Base-by-base conservation (phyloP, 805 yeast species). In the Hanseniaspora opuntiae region DNA sequence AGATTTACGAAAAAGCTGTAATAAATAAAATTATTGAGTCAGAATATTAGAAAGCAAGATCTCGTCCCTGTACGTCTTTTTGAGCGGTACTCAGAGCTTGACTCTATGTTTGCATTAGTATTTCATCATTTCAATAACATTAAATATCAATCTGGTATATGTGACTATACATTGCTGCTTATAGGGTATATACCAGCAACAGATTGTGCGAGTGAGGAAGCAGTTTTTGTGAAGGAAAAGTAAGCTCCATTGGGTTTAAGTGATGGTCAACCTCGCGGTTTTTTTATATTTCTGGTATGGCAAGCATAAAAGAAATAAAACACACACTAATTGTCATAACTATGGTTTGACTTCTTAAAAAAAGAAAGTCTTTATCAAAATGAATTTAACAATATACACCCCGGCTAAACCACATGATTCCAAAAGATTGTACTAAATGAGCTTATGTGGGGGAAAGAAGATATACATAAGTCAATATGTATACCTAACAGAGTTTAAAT, bases 231-330 rank as follows among this genome's bases (percentile, higher is more conserved):
- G 79, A 71, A 63, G 68, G 79, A 82, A 64, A 62, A 80, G 82
- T 82, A 79, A 82, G 88, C 88, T 82, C 87, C 88, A 82, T 82
- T 81, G 87, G 77, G 88, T 81, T 39, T 81, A 71, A 64, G 50
- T 56, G 56, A 55, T 42, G 47, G 41, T 53, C 51, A 49, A 53
- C 54, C 55, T 58, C 57, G 56, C 59, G 63, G 40, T 40, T n/a
- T 37, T 39, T n/a, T 65, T 9, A 19, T n/a, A 14, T 6, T 39
- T 19, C 16, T 39, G 9, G 17, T 22, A 39, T 22, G 16, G 14
- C 14, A n/a, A 11, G 11, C 22, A 39, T 19, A n/a, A 60, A 39
- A 25, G 24, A 16, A 47, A 20, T 25, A n/a, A 25, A n/a, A 37
- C 35, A 37, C 37, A 56, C 55, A 56, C 64, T 79, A 81, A 77